Evolutionary conservation across 345 rosid species (phyloP), one percentile per base, ranked within the genome.

Genomic region (Brassica carinata): DNA sequence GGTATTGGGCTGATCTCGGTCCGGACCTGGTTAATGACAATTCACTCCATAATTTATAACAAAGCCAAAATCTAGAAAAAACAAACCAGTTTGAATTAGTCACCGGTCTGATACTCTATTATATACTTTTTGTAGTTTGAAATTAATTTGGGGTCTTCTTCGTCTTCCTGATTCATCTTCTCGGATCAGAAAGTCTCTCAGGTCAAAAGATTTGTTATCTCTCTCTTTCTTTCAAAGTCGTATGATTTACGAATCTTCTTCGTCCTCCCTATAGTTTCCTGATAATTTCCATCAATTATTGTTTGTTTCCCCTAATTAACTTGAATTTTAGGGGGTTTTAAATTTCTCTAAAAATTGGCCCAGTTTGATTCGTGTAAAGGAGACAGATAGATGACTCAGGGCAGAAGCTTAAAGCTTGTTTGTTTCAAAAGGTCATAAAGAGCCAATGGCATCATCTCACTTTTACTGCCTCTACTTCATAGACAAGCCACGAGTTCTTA

Each of bases 401-500:
- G 18, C 2, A 55, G 26, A 55, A 55, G 61, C 33, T 69, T 33
- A 8, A 34, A 11, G 14, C 81, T 8, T 78, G 31, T 53, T 23
- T 53, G 31, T 53, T 23, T 53, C 36, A 36, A 36, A 48, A 48
- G 75, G 18, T 61, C 36, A 11, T 3, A 7, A 45, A 59, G 48
- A 45, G 17, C 65, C 33, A 63, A 29, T 6, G 17, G 36, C 67
- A 29, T 87, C 81, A 88, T 67, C 80, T 81, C 29, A 91, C 85
- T 75, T 87, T 86, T 18, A 87, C 85, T 81, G 90, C 79, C 85
- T 92, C 92, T 33, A 92, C 90, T 76, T 91, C 94, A 69, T 87
- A 92, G 72, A 80, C 85, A 18, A 92, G 90, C 91, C 92, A 94
- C 0, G 94, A 81, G 53, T 90, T 85, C 2, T 94, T 92, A 7